phyloP scores from a whole-genome alignment of 2,329 filamentous ascomycete genomes.

The Nemania bipapillata region DNA sequence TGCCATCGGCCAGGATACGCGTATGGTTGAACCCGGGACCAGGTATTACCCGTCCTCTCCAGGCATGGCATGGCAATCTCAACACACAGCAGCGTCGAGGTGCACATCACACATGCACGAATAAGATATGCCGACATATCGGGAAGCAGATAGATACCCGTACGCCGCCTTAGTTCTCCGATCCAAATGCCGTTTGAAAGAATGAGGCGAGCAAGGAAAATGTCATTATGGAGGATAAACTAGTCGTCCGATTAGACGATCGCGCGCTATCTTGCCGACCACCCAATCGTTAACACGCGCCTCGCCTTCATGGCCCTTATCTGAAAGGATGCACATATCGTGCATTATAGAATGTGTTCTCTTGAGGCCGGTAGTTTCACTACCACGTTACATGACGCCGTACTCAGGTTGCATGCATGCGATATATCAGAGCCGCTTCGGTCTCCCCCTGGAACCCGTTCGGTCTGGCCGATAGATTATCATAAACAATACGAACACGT shows the following conservation, averaged over 20 bases:
- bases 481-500: background rate
- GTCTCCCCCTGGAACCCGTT: background rate
- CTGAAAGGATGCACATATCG: background rate
- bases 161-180: background rate
- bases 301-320: background rate
- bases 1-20: background rate
- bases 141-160: background rate
- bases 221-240: background rate
- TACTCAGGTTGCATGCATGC: slow-evolving; percentile 14
- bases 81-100: background rate
- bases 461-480: background rate
- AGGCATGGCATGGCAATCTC: background rate
- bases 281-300: background rate
- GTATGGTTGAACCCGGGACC: background rate
- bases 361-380: background rate
- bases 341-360: background rate
- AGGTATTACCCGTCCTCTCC: slow-evolving; percentile 1
- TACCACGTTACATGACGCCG: slow-evolving; percentile 14
- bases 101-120: background rate
- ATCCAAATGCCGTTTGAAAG: background rate
- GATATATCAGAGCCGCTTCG: background rate
- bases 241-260: background rate
- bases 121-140: background rate
- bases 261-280: background rate
- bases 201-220: slow-evolving; percentile 1